phyloP scores from a whole-genome alignment of 331 rosid genomes.

The Erythrophleum ivorense region DNA sequence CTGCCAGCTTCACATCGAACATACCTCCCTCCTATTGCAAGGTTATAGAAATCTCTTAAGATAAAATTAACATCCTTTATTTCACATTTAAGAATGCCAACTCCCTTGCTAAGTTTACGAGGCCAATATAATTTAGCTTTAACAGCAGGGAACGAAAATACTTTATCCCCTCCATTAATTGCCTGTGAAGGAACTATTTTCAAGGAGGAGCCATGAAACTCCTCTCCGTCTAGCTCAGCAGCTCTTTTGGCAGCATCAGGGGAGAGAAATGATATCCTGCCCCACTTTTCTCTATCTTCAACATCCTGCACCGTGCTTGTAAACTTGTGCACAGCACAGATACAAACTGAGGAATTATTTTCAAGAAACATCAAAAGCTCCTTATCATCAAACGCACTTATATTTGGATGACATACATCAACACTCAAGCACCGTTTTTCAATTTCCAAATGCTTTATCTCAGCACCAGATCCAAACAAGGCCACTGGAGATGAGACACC shows the following conservation, averaged over 20 bases:
- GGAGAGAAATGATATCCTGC: constrained; percentile 75
- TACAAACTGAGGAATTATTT: constrained; percentile 60
- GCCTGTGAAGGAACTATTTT: constrained; percentile 70
- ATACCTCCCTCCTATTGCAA: constrained; percentile 64
- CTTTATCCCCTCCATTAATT: constrained; percentile 62
- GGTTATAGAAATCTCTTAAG: constrained; percentile 65
- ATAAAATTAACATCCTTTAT: constrained; percentile 51
- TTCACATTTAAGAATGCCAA: constrained; percentile 70
- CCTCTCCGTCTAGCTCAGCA: constrained; percentile 54
- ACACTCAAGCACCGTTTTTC: constrained; percentile 76
- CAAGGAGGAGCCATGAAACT: constrained; percentile 60
- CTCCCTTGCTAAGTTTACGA: constrained; percentile 76
- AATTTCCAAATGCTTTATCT: constrained; percentile 91
- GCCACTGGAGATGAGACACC: constrained; percentile 70
- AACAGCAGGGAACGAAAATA: constrained; percentile 75
- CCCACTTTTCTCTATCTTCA: constrained; percentile 65
- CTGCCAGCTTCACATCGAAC: constrained; percentile 59
- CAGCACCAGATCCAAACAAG: constrained; percentile 91
- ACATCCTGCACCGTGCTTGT: constrained; percentile 51
- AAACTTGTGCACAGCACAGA: constrained; percentile 75
- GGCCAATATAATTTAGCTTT: constrained; percentile 88
- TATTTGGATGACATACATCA: constrained; percentile 64
- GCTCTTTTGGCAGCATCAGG: constrained; percentile 84
- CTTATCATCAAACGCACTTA: constrained; percentile 65
- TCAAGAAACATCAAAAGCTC: constrained; percentile 78